A percentile compares a stretch with the other conserved stretches of the same genome.
Evolutionary conservation across 2,329 filamentous ascomycete genomes (phyloP).

Genomic region (Cadophora luteo-olivacea): DNA sequence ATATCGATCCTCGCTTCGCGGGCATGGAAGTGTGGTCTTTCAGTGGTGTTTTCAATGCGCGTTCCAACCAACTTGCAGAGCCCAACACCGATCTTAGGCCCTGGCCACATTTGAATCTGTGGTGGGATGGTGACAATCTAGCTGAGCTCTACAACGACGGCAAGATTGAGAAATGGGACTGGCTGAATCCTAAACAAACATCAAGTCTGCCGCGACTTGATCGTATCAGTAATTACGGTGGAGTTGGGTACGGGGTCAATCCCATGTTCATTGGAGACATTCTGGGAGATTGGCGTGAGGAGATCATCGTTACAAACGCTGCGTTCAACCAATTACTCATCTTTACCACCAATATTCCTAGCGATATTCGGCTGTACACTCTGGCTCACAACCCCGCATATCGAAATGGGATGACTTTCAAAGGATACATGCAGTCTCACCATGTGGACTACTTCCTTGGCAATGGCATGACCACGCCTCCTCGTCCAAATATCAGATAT

Average conservation of each 20-base stretch:
- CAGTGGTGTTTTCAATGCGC: not conserved
- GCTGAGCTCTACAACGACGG: not conserved
- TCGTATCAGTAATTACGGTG: not conserved
- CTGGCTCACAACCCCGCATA: not conserved
- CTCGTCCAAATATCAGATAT: not conserved
- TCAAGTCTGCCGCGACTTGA: not conserved
- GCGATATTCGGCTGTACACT: not conserved
- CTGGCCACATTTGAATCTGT: not conserved
- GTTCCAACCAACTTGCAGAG: not conserved
- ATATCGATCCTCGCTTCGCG: not conserved
- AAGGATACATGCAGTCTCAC: not conserved
- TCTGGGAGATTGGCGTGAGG: not conserved
- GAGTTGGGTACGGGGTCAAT: not conserved
- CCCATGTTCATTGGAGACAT: not conserved
- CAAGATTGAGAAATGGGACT: not conserved
- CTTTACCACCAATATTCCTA: not conserved
- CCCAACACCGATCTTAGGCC: not conserved
- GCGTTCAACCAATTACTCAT: not conserved
- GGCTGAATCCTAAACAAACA: not conserved
- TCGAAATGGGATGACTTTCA: conserved; percentile 1
- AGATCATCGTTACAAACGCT: not conserved
- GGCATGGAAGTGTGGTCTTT: not conserved
- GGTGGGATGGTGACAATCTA: not conserved
- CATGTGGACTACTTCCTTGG: not conserved
- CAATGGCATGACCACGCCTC: not conserved